Evolutionary conservation across 140 eudicot species (phyloP).

Genomic region (Ambrosia hybrid): DNA sequence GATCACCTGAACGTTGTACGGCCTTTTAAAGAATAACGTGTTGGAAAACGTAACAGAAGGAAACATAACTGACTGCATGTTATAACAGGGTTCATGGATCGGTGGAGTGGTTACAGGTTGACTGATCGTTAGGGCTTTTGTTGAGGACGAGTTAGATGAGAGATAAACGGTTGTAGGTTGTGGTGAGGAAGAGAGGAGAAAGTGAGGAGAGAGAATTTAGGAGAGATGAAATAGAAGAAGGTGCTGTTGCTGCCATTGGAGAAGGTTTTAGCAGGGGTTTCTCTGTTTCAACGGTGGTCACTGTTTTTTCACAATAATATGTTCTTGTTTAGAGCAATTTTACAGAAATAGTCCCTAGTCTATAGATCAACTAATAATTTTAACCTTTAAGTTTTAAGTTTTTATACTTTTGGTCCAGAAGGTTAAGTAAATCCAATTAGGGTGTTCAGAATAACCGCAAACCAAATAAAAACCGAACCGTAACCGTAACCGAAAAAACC

Average conservation of each 20-base stretch:
- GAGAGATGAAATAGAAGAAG: constrained; percentile 22
- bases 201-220: constrained; percentile 33
- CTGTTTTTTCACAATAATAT: neutral
- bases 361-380: neutral
- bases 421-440: too few relatives aligned
- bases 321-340: neutral
- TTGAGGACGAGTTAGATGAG: neutral
- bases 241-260: constrained; percentile 22
- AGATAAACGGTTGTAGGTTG: constrained; percentile 15
- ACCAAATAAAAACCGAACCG: too few relatives aligned
- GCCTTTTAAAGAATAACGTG: constrained; percentile 41
- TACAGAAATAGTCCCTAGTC: neutral
- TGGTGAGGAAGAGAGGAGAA: constrained; percentile 21
- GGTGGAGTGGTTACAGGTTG: constrained; percentile 10
- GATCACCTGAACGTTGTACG: constrained; percentile 55
- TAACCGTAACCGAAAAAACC: too few relatives aligned
- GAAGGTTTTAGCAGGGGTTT: constrained; percentile 27
- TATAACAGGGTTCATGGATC: constrained; percentile 13
- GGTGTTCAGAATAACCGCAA: too few relatives aligned
- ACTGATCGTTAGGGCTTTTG: constrained; percentile 14
- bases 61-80: constrained; percentile 28
- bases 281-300: neutral
- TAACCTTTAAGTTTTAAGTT: too few relatives aligned
- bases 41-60: constrained; percentile 38
- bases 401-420: too few relatives aligned